Conservation (phyloP, 169 alveolate species). For the Cryptosporidium sp. region DNA sequence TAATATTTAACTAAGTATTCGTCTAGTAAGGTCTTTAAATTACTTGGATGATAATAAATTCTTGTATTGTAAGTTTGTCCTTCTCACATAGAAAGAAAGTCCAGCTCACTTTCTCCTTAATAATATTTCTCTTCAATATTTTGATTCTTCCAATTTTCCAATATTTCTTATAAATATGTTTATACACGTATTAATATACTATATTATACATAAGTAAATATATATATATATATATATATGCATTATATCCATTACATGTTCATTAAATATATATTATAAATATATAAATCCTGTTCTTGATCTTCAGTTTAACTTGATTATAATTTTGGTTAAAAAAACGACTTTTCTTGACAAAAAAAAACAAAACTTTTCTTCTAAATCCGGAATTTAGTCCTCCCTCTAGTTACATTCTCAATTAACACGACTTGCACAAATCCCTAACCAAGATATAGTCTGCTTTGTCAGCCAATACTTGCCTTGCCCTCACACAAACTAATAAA, state of each 20-base stretch:
- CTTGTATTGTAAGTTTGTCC: not conserved
- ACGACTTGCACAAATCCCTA: not conserved
- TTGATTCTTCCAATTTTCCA: too few relatives aligned
- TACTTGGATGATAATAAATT: not conserved
- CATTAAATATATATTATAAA: not conserved
- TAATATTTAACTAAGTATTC: not conserved
- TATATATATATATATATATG: too few relatives aligned
- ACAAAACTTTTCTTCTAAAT: too few relatives aligned
- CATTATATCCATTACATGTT: not conserved
- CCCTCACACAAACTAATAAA: constrained; percentile 13
- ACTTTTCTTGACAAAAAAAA: too few relatives aligned
- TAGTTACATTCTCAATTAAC: not conserved
- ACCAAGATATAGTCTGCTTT: not conserved
- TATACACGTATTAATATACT: not conserved
- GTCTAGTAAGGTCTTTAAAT: not conserved
- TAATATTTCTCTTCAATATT: not conserved
- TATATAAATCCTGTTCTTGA: too few relatives aligned
- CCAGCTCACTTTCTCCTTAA: not conserved
- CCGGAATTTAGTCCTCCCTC: not conserved
- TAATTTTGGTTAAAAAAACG: too few relatives aligned
- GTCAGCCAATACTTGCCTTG: constrained; percentile 6
- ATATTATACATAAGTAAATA: not conserved
- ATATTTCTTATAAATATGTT: too few relatives aligned
- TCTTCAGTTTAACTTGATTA: not conserved
- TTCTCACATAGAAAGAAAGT: not conserved